Evolutionary conservation across 2,329 filamentous ascomycete genomes (phyloP).

Genomic region (Pyricularia grisea): DNA sequence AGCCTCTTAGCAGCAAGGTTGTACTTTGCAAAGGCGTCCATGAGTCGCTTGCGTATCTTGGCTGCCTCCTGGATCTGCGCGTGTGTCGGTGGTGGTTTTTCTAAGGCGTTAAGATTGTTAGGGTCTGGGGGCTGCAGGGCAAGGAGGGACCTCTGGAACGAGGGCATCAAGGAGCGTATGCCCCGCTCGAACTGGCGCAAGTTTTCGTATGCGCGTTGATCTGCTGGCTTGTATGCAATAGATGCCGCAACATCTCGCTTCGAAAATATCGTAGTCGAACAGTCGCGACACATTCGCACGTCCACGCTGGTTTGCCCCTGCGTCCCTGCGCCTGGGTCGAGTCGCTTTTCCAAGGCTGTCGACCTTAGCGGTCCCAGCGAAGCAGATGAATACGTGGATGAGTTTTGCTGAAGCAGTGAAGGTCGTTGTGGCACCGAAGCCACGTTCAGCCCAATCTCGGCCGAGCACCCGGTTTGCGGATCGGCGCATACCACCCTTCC

Average conservation of each 20-base stretch:
- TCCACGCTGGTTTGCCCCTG: conserved; percentile 58
- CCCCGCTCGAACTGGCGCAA: conserved; percentile 80
- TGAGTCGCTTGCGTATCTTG: conserved; percentile 81
- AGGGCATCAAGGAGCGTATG: conserved; percentile 70
- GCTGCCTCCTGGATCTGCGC: conserved; percentile 75
- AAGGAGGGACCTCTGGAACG: conserved; percentile 69
- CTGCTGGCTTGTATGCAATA: conserved; percentile 56
- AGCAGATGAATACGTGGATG: not conserved
- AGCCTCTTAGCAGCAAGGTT: conserved; percentile 73
- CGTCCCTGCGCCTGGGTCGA: conserved; percentile 2
- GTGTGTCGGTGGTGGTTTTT: conserved; percentile 37
- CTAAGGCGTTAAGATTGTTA: conserved; percentile 12
- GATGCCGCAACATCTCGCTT: conserved; percentile 71
- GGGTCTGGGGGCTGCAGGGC: conserved; percentile 51
- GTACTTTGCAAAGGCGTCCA: conserved; percentile 84
- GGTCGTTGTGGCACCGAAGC: conserved; percentile 21
- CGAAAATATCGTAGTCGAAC: conserved; percentile 52
- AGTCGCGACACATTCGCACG: conserved; percentile 87
- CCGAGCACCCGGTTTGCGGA: conserved; percentile 72
- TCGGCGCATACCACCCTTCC: conserved; percentile 91
- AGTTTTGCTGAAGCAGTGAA: not conserved
- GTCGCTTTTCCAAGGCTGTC: not conserved
- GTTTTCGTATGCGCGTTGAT: conserved; percentile 75
- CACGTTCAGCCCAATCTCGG: conserved; percentile 73
- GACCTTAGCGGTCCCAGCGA: conserved; percentile 20